A percentile compares a stretch with the other conserved stretches of the same genome.
phyloP scores from a whole-genome alignment of 257 asterid genomes.

The Jacaranda copaia region DNA sequence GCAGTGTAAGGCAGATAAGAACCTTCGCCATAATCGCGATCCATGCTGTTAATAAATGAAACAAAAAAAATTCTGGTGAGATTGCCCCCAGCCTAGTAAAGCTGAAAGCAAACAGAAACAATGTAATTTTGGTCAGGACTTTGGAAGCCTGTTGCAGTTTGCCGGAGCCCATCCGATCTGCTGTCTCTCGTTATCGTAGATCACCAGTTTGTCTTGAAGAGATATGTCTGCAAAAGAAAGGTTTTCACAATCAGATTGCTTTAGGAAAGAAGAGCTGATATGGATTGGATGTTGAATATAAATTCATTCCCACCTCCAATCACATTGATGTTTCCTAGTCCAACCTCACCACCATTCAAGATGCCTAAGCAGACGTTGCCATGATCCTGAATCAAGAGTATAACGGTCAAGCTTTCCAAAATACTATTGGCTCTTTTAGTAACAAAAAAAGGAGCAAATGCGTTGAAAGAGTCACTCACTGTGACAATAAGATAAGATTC shows the following conservation, averaged over 20 bases:
- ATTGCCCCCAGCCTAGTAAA: slow-evolving; percentile 44
- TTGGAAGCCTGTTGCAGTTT: slow-evolving; percentile 64
- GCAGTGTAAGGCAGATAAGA: slow-evolving; percentile 32
- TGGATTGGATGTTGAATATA: neutral
- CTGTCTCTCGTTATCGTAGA: slow-evolving; percentile 78
- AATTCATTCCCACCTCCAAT: slow-evolving; percentile 71
- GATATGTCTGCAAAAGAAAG: slow-evolving; percentile 62
- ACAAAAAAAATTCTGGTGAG: slow-evolving; percentile 44
- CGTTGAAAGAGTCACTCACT: slow-evolving; percentile 49
- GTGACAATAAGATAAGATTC: slow-evolving; percentile 79
- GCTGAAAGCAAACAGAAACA: slow-evolving; percentile 40
- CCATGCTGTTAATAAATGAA: slow-evolving; percentile 44
- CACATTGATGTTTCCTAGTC: slow-evolving; percentile 59
- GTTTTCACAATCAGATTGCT: slow-evolving; percentile 29
- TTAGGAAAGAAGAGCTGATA: neutral
- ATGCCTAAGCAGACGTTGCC: slow-evolving; percentile 93
- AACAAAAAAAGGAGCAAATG: neutral
- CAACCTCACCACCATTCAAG: slow-evolving; percentile 79
- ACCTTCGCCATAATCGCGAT: slow-evolving; percentile 30
- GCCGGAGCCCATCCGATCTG: slow-evolving; percentile 80
- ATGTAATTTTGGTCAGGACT: slow-evolving; percentile 47
- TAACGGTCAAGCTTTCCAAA: neutral
- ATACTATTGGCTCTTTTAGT: neutral
- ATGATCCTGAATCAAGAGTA: slow-evolving; percentile 56
- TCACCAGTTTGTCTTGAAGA: slow-evolving; percentile 84